Percentiles rank a stretch among this genome's conserved stretches.
phyloP scores from a whole-genome alignment of 148 eudicot genomes.

The Salicornia ramosissima region DNA sequence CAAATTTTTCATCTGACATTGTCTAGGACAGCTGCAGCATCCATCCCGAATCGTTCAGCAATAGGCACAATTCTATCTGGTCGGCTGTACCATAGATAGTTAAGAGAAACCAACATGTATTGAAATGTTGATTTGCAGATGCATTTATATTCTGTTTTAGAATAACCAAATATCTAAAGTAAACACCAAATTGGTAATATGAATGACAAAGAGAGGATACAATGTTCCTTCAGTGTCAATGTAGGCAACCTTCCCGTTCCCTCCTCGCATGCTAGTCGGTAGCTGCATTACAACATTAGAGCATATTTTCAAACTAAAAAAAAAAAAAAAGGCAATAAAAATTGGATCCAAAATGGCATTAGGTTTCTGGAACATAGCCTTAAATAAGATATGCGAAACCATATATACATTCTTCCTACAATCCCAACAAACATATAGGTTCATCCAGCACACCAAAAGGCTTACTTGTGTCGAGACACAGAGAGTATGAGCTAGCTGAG shows the following conservation, averaged over 20 bases:
- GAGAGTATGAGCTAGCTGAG: conserved; percentile 96
- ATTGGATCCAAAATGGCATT: too few species aligned
- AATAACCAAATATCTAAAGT: conserved; percentile 2
- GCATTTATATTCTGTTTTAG: background rate
- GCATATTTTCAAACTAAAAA: background rate
- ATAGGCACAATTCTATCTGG: conserved; percentile 95
- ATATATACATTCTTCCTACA: too few species aligned
- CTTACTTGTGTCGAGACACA: conserved; percentile 93
- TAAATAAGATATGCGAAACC: too few species aligned
- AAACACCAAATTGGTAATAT: too few species aligned
- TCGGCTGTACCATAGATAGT: conserved; percentile 50
- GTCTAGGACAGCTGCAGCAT: conserved; percentile 93
- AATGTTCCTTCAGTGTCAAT: conserved; percentile 98
- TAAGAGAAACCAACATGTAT: conserved; percentile 22
- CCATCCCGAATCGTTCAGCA: conserved; percentile 99
- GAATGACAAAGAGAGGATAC: conserved; percentile 83
- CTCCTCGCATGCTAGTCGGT: conserved; percentile 82
- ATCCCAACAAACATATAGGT: too few species aligned
- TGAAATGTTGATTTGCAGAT: background rate
- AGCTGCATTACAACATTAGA: conserved; percentile 46
- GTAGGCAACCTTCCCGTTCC: conserved; percentile 96
- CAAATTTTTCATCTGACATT: conserved; percentile 43
- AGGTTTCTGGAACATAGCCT: too few species aligned
- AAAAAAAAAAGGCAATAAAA: background rate
- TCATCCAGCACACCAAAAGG: background rate